Evolutionary conservation across 371 early-diverging fungal genomes (phyloP).

Genomic region (Rhizopus delemar): DNA sequence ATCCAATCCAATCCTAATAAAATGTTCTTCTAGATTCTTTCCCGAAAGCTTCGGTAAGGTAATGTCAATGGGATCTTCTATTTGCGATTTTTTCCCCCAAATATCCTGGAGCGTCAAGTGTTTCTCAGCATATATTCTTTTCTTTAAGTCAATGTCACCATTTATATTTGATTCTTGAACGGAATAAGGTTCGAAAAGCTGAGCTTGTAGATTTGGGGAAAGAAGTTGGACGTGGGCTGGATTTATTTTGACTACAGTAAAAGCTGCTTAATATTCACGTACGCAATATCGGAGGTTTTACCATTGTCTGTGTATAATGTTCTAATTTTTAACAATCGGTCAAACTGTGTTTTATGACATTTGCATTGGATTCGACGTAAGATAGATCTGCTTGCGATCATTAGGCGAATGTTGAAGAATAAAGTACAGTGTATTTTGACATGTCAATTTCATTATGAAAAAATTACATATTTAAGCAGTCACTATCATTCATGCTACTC

Average conservation of each 20-base stretch:
- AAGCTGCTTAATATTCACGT: neutral
- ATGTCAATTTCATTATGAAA: neutral
- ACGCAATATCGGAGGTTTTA: neutral
- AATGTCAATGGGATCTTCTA: slow-evolving; percentile 46
- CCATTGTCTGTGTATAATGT: neutral
- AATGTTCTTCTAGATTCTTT: slow-evolving; percentile 78
- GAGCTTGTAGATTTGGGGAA: slow-evolving; percentile 48
- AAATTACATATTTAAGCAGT: slow-evolving; percentile 1
- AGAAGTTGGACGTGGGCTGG: slow-evolving; percentile 60
- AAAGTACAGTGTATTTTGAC: neutral
- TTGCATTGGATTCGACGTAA: slow-evolving; percentile 1
- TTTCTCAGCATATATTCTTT: slow-evolving; percentile 44
- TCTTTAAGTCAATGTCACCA: slow-evolving; percentile 7
- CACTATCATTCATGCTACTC: neutral
- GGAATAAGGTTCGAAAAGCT: slow-evolving; percentile 34
- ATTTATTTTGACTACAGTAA: slow-evolving; percentile 34
- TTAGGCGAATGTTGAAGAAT: neutral
- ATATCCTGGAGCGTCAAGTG: slow-evolving; percentile 69
- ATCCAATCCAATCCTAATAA: slow-evolving; percentile 71
- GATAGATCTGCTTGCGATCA: slow-evolving; percentile 7
- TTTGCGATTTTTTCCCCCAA: slow-evolving; percentile 61
- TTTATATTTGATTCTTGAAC: slow-evolving; percentile 13
- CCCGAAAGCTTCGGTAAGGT: slow-evolving; percentile 60
- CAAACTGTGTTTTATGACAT: neutral
- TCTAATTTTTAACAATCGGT: neutral